These are phyloP conservation scores for Sphaerostilbella broomeana DNA, from an alignment of 2,329 filamentous ascomycete species.

Conservation along the genomic window DNA sequence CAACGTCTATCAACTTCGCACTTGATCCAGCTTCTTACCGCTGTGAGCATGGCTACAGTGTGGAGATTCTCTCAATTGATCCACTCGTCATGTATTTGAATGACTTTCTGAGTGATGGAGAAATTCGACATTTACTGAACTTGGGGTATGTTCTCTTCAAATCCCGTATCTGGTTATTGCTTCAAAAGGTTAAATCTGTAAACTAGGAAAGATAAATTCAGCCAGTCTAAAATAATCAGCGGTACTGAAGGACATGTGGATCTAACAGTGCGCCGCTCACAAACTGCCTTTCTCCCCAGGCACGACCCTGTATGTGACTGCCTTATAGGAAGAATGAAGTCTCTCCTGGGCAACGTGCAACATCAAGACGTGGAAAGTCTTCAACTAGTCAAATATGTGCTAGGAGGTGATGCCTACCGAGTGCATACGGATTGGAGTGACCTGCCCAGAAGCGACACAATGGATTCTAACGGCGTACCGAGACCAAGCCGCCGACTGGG, in stretches of 20 bases:
- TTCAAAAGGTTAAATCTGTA: too few relatives aligned
- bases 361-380: slow-evolving; percentile 5
- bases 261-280: too few relatives aligned
- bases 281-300: background rate
- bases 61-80: slow-evolving; percentile 6
- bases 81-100: slow-evolving; percentile 5
- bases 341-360: slow-evolving; percentile 10
- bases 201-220: background rate
- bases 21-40: too few relatives aligned
- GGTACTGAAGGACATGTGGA: too few relatives aligned
- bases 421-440: slow-evolving; percentile 10
- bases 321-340: slow-evolving; percentile 5
- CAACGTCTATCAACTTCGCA: too few relatives aligned
- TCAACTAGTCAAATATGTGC: slow-evolving; percentile 6
- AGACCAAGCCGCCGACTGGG: slow-evolving; percentile 28
- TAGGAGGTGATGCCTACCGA: background rate
- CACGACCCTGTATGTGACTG: background rate
- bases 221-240: too few relatives aligned
- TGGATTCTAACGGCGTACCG: background rate
- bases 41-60: background rate
- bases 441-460: background rate
- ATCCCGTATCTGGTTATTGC: too few relatives aligned
- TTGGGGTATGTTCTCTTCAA: background rate
- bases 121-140: background rate
- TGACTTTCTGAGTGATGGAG: background rate